Evolutionary conservation across 2,329 filamentous ascomycete genomes (phyloP), one percentile per base, ranked within the genome.

Genomic region (Diplodia corticola): DNA sequence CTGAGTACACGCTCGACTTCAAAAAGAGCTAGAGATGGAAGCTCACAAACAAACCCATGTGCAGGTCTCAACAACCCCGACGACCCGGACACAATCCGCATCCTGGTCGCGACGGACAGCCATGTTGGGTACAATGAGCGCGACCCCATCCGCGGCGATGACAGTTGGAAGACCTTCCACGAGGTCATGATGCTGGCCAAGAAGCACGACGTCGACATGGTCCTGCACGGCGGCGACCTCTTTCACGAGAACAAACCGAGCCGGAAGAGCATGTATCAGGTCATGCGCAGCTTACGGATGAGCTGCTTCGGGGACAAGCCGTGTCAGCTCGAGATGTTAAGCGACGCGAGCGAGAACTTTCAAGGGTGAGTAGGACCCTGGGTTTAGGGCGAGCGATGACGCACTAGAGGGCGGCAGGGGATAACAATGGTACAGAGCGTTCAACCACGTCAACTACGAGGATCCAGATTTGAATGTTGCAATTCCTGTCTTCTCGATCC

Each of bases 231-330:
- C 2, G 95, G 95, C 54, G 95, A 99, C 76, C 85, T 99, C 1
- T 99, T 99, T 75, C 96, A 99, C 76, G 94, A 99, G 72, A 99
- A 99, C 78, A 97, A 97, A 73, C 96, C 95, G 3, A 97, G 93
- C 6, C 88, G 95, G 67, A 97, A 97, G 75, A 89, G 93, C 30
- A 91, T 99, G 86, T 98, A 95, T 76, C 92, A 99, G 76, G 95
- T 99, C 68, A 98, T 98, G 92, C 89, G 92, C 35, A 95, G 92
- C 2, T 84, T 99, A 33, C 89, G 95, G 63, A 90, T 93, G 83
- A 97, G 97, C 75, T 98, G 95, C 74, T 86, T 96, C 5, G 95
- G 96, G 40, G 92, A 96, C 80, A 97, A 96, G 74, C 95, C 95
- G 0, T 98, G 94, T 76, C 92, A 97, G 77, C 84, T 99, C 68